These are phyloP conservation scores for Yamadazyma pseudoaaseri DNA, from an alignment of 1,139 yeast genomes.

Conservation along the genomic window DNA sequence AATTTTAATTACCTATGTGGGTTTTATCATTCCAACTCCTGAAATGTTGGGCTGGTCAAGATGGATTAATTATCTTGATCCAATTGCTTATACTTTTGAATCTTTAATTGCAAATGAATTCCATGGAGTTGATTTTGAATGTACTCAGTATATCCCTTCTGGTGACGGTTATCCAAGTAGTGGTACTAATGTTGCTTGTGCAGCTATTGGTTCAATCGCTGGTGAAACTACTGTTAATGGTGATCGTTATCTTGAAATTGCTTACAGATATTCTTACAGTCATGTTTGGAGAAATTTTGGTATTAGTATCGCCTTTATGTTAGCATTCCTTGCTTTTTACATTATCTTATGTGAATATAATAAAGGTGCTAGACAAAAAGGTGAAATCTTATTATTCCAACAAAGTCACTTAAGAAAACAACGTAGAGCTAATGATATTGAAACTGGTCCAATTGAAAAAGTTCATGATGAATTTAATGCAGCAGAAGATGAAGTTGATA, in stretches of 20 bases:
- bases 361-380: slow-evolving; percentile 78
- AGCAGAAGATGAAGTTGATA: slow-evolving; percentile 3
- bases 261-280: slow-evolving; percentile 49
- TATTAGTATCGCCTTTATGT: slow-evolving; percentile 54
- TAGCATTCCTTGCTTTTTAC: slow-evolving; percentile 57
- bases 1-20: slow-evolving; percentile 54
- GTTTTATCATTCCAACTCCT: slow-evolving; percentile 57
- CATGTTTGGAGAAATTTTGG: slow-evolving; percentile 90
- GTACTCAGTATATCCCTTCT: slow-evolving; percentile 45
- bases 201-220: slow-evolving; percentile 59
- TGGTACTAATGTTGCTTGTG: slow-evolving; percentile 43
- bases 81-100: slow-evolving; percentile 58
- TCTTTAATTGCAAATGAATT: slow-evolving; percentile 54
- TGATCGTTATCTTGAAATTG: slow-evolving; percentile 46
- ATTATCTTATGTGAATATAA: slow-evolving; percentile 60
- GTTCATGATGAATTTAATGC: slow-evolving; percentile 3
- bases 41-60: slow-evolving; percentile 63
- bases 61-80: slow-evolving; percentile 60
- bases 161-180: slow-evolving; percentile 45
- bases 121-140: slow-evolving; percentile 47
- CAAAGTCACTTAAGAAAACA: slow-evolving; percentile 22
- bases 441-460: slow-evolving; percentile 12
- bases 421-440: slow-evolving; percentile 14
- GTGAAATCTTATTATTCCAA: slow-evolving; percentile 75
- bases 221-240: slow-evolving; percentile 60